Conservation (phyloP, 2,329 filamentous ascomycete genomes). For the Fusarium sublunatum region DNA sequence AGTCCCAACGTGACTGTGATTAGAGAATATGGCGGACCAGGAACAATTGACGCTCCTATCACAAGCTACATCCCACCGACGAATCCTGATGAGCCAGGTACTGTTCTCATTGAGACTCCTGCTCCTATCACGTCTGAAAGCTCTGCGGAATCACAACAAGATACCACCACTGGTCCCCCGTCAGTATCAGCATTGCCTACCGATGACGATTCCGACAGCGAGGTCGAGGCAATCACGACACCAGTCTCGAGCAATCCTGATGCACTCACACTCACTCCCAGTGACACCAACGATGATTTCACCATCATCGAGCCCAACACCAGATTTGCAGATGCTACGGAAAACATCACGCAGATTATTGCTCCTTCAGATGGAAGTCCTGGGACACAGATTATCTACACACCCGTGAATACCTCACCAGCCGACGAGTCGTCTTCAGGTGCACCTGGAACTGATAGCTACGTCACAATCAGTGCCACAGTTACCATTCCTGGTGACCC, state of each 20-base stretch:
- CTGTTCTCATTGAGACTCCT: slow-evolving; percentile 4
- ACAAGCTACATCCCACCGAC: slow-evolving; percentile 2
- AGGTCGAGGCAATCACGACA: not conserved
- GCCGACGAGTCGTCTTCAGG: not conserved
- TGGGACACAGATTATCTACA: slow-evolving; percentile 32
- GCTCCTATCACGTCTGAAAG: not conserved
- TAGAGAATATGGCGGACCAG: slow-evolving; percentile 4
- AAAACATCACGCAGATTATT: slow-evolving; percentile 30
- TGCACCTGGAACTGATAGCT: slow-evolving; percentile 4
- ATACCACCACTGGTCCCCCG: not conserved
- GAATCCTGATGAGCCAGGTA: not conserved
- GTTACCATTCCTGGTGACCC: slow-evolving; percentile 37
- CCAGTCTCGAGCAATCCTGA: slow-evolving; percentile 16
- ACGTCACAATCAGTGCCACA: slow-evolving; percentile 25
- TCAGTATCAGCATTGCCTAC: slow-evolving; percentile 16
- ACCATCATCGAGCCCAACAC: slow-evolving; percentile 33
- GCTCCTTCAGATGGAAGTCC: slow-evolving; percentile 19
- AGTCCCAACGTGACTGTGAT: not conserved
- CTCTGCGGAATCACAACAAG: not conserved
- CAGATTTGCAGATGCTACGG: slow-evolving; percentile 25
- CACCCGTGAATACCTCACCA: slow-evolving; percentile 17
- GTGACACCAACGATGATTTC: slow-evolving; percentile 26
- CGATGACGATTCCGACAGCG: not conserved
- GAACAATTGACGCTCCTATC: not conserved
- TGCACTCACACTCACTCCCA: slow-evolving; percentile 26